Conservation (phyloP, 2,329 filamentous ascomycete species). For the Parascedosporium putredinis region DNA sequence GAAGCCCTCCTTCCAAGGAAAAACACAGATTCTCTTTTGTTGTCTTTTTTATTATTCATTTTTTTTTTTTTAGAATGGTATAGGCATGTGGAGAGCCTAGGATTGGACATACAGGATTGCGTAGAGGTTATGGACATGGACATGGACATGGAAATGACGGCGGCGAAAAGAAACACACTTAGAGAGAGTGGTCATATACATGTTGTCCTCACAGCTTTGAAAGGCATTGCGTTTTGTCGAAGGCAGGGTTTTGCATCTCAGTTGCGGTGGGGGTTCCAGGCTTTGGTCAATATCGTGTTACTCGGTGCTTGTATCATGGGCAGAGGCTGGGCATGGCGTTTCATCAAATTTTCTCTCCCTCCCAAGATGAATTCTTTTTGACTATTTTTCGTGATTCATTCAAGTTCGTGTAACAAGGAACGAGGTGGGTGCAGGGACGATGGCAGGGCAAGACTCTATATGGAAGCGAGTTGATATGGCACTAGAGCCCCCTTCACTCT, state of each 20-base stretch:
- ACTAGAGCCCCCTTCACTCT: too few species aligned
- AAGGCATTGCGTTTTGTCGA: not conserved
- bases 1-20: too few species aligned
- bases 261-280: not conserved
- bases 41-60: not conserved
- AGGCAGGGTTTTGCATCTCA: not conserved
- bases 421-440: too few species aligned
- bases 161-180: not conserved
- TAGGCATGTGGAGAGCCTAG: not conserved
- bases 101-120: constrained; percentile 2
- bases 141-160: not conserved
- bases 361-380: too few species aligned
- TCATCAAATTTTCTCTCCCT: too few species aligned
- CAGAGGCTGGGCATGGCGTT: not conserved
- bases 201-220: not conserved
- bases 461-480: too few species aligned
- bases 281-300: not conserved
- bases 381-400: not conserved
- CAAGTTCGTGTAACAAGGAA: not conserved
- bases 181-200: not conserved
- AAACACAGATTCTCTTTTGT: too few species aligned
- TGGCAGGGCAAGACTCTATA: too few species aligned
- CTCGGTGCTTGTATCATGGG: not conserved
- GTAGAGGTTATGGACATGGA: constrained; percentile 1
- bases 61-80: not conserved